Evolutionary conservation across 108 stramenopile species (phyloP).

Genomic region (Conticribra weissflogii): DNA sequence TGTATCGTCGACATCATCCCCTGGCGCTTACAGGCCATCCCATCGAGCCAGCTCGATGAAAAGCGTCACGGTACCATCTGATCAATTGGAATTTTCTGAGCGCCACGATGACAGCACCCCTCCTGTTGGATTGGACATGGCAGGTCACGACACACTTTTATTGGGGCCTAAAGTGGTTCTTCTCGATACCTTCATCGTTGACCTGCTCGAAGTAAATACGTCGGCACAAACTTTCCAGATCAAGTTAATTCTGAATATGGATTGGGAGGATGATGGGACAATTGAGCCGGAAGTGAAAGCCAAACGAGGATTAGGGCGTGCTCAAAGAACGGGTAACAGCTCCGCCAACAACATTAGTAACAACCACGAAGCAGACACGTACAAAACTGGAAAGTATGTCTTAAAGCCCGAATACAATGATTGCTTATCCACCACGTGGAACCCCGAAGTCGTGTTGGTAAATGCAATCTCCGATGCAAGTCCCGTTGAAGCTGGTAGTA

Average conservation of each 20-base stretch:
- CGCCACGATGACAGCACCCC: constrained; percentile 12
- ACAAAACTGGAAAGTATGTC: constrained; percentile 40
- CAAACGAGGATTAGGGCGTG: constrained; percentile 23
- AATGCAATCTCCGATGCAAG: constrained; percentile 37
- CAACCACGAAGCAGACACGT: not conserved
- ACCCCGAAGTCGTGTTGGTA: constrained; percentile 38
- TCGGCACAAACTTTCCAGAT: constrained; percentile 38
- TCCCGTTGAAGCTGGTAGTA: constrained; percentile 36
- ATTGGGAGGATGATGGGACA: constrained; percentile 51
- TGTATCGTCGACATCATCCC: no score
- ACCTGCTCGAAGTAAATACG: constrained; percentile 38
- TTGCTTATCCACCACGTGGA: constrained; percentile 31
- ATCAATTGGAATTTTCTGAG: constrained; percentile 14
- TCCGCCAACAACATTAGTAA: not conserved
- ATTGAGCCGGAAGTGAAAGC: constrained; percentile 38
- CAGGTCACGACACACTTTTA: constrained; percentile 37
- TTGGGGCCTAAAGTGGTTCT: constrained; percentile 38
- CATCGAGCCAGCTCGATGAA: no score
- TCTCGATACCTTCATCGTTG: constrained; percentile 38
- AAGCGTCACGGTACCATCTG: no score
- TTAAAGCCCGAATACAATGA: constrained; percentile 10
- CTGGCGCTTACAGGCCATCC: no score
- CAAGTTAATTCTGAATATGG: constrained; percentile 34
- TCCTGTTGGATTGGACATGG: constrained; percentile 42
- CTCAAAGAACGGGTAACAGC: not conserved